Evolutionary conservation across 176 grass and related monocot genomes (phyloP), one percentile per base, ranked within the genome.

Genomic region (Puccinellia tenuiflora): DNA sequence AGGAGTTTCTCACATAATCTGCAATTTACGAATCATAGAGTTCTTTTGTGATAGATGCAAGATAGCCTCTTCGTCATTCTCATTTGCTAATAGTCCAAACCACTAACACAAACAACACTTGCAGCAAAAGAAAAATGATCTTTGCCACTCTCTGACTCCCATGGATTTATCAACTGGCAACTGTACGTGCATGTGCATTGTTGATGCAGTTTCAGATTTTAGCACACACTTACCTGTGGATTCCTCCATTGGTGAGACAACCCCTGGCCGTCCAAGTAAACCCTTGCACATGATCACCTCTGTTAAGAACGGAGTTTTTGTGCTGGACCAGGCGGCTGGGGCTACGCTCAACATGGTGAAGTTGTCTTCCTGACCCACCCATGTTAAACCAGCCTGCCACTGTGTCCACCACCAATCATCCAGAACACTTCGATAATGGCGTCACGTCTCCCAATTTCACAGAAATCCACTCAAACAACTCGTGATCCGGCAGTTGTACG

Each of bases 291-390:
- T 84, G 76, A 86, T 16, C 9, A 47, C 83, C 92, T 25, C 77
- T 80, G 64, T 91, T 84, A 66, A 91, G 88, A 38, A 86, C 83
- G 60, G 85, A 88, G 85, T 38, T 86, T 38, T 86, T 29, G 64
- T 34, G 9, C 35, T 14, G 64, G 4, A 66, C 67, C 35, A 1
- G 33, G n/a, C 34, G 39, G 22, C 50, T 70, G 64, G 5, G 80
- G 52, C 24, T 39, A 31, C 6, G 54, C 65, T 82, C n/a, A 87
- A 77, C 84, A 91, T 56, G 46, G 84, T 91, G 68, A 87, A 87
- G 54, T 39, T 79, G 67, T 76, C 89, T 5, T 79, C 61, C 35
- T 63, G 68, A 83, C 73, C 68, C 65, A 43, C 78, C 89, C 70
- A 85, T 87, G 48, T 82, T 91, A 35, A 87, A 85, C 39, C 39